Evolutionary conservation across 805 yeast genomes (phyloP), one percentile per base, ranked within the genome.

Genomic region (Candida succiphila): DNA sequence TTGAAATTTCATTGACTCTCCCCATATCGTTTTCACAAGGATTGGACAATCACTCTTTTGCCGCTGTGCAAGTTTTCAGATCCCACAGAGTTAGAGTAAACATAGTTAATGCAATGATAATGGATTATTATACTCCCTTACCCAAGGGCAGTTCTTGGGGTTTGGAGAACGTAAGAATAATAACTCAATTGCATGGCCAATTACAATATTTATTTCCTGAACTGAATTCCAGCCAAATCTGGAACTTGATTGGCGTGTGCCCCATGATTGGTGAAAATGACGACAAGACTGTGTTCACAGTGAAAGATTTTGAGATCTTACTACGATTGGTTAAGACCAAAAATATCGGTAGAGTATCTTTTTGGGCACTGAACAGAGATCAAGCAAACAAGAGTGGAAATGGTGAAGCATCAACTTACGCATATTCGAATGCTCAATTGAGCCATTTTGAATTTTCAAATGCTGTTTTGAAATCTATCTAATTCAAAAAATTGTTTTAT

Each of bases 191-290:
- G 31, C 36, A 39, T 23, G n/a, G 13, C 4, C 50, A 46, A 28
- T 22, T 51, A 27, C 15, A 18, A 8, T n/a, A 16, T 14, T 12
- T 43, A n/a, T 39, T 29, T 19, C 29, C 36, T 2, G 27, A 18
- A 4, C 34, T 24, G 17, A 15, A 33, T 4, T 29, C 30, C 10
- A 22, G 29, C 1, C 32, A 48, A 15, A 30, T 38, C 10, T 54
- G 54, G 56, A 21, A 34, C 3, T 37, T 38, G 37, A 40, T 48
- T 28, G 60, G 59, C 3, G 24, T 51, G 16, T 53, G 58, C 31
- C 60, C 60, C 21, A 55, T 55, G 60, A 55, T 55, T 25, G 60
- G 60, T 0, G 37, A 35, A 25, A 54, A 54, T 35, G 60, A 55
- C 34, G 60, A 54, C 34, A 32, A 39, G 5, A 28, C 54, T 7